Base-by-base conservation (phyloP, 345 rosid genomes). In the Salix udensis region DNA sequence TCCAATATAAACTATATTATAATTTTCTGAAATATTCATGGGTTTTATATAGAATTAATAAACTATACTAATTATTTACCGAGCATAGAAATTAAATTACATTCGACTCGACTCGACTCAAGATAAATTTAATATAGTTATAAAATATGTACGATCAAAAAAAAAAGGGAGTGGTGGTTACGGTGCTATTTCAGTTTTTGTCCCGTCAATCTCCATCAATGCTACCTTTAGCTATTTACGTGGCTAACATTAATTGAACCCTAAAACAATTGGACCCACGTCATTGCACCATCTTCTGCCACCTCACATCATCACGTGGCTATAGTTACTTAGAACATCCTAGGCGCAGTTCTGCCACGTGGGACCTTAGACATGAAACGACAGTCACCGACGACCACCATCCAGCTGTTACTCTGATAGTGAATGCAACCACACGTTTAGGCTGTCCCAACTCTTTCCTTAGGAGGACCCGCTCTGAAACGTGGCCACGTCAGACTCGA, bases 401-500 rank as follows among this genome's bases (percentile, higher is more conserved):
- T 39, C 84, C 73, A 77, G 77, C 83, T 82, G 87, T 65, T 44
- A 58, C 73, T 11, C 76, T 75, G 53, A 55, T 50, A 55, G 37
- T 52, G 89, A 86, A 78, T 80, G 80, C 53, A 87, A 88, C 87
- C 67, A 80, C 81, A 71, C 85, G 48, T 23, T 39, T 48, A n/a
- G 7, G 15, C 68, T 31, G 8, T 8, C 61, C 23, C 9, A 64
- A 46, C 50, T 39, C 66, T 67, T 65, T 18, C 58, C 58, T 39
- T 34, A 67, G 65, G 24, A 79, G 85, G 84, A 55, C 88, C 85
- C 86, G n/a, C 67, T 36, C 66, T 37, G 23, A 30, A 77, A 82
- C 86, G 80, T 82, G 82, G 77, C 86, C 92, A 80, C 84, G 79
- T 88, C 89, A 78, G 79, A 67, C 5, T 26, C 50, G 7, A 74